These are phyloP conservation scores for Mycena citricolor DNA, from an alignment of 1,284 basidiomycete genomes.

Conservation along the genomic window DNA sequence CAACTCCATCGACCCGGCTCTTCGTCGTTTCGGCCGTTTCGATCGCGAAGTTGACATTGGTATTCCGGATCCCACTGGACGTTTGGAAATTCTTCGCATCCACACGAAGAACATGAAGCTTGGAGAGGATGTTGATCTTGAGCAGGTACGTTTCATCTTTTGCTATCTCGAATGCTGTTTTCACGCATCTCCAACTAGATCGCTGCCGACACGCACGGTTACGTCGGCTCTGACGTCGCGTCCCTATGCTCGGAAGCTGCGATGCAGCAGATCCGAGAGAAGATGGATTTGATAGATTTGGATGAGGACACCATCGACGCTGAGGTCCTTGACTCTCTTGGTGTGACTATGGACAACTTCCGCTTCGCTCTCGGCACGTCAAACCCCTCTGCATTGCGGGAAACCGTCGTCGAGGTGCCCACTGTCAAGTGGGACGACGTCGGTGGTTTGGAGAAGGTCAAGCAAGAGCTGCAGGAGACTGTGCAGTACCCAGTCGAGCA, in stretches of 20 bases:
- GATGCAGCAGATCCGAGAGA: conserved; percentile 98
- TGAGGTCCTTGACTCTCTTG: conserved; percentile 93
- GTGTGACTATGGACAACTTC: conserved; percentile 99
- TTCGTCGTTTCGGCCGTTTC: conserved; percentile 97
- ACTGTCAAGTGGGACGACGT: conserved; percentile 96
- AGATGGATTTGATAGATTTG: conserved; percentile 94
- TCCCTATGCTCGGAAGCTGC: conserved; percentile 96
- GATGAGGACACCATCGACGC: conserved; percentile 96
- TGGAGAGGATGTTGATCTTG: conserved; percentile 95
- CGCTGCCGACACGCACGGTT: conserved; percentile 98
- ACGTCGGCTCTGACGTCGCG: conserved; percentile 97
- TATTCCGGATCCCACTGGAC: conserved; percentile 97
- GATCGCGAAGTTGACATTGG: conserved; percentile 99
- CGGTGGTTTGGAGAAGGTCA: conserved; percentile 99
- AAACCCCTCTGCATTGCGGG: conserved; percentile 95
- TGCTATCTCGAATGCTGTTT: background rate
- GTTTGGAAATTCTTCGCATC: conserved; percentile 97
- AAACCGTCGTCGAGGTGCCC: conserved; percentile 92
- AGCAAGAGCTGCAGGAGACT: conserved; percentile 98
- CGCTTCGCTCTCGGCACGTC: conserved; percentile 92
- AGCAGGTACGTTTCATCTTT: conserved; percentile 60
- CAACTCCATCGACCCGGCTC: conserved; percentile 98
- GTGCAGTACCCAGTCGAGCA: conserved; percentile 99
- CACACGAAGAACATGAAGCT: conserved; percentile 99
- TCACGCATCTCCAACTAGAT: conserved; percentile 52